phyloP scores from a whole-genome alignment of 83 land plant species.

The Picea abies region DNA sequence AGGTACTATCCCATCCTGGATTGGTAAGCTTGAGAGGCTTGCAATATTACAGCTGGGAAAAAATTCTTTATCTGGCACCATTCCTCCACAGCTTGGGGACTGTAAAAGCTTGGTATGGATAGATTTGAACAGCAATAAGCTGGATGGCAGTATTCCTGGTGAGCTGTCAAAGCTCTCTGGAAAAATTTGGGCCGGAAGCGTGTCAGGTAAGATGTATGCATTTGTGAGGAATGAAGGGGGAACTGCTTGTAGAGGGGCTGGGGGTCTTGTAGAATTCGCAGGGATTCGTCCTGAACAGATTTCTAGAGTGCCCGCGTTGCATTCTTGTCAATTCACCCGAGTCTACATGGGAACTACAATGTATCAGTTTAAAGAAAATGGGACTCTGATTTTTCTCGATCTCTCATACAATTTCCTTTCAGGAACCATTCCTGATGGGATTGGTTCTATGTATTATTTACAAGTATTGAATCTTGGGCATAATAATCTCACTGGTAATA shows the following conservation, averaged over 20 bases:
- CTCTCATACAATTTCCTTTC: constrained; percentile 64
- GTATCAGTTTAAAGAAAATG: constrained; percentile 52
- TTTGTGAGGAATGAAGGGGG: constrained; percentile 67
- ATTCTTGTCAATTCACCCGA: constrained; percentile 58
- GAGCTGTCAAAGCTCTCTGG: constrained; percentile 59
- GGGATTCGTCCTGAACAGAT: constrained; percentile 67
- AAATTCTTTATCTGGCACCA: constrained; percentile 65
- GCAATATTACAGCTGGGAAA: constrained; percentile 73
- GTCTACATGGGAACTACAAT: constrained; percentile 60
- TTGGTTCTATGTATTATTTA: constrained; percentile 59
- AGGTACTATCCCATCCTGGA: constrained; percentile 70
- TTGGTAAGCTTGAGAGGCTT: constrained; percentile 54
- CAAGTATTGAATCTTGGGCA: constrained; percentile 61
- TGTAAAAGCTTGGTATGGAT: constrained; percentile 81
- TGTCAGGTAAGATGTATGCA: constrained; percentile 49
- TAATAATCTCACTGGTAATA: constrained; percentile 56
- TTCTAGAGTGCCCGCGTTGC: constrained; percentile 36
- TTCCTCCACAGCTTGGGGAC: constrained; percentile 76
- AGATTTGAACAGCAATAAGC: constrained; percentile 66
- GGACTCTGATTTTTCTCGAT: constrained; percentile 75
- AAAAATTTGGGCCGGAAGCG: constrained; percentile 36
- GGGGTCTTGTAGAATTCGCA: constrained; percentile 68
- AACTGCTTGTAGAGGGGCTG: constrained; percentile 62
- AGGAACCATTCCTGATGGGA: constrained; percentile 69
- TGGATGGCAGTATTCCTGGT: constrained; percentile 63